These are phyloP conservation scores for Begonia masoniana DNA, from an alignment of 306 rosid species.

Conservation along the genomic window DNA sequence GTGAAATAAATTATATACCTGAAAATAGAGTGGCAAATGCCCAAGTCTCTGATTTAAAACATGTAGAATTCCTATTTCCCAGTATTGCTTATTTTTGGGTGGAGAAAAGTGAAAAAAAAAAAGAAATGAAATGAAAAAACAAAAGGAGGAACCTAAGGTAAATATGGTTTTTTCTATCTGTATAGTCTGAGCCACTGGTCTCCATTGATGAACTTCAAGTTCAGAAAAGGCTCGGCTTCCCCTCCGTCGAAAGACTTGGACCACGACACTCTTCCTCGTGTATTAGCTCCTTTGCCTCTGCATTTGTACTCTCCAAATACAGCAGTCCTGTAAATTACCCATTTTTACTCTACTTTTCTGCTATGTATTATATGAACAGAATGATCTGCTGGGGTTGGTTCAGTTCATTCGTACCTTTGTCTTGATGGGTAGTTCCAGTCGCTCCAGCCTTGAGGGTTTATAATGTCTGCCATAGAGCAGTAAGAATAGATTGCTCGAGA, in stretches of 20 bases:
- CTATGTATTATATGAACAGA: no score
- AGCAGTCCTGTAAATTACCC: slow-evolving; percentile 43
- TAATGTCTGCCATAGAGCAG: slow-evolving; percentile 42
- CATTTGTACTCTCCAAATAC: slow-evolving; percentile 62
- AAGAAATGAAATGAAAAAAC: no score
- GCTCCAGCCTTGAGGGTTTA: slow-evolving; percentile 60
- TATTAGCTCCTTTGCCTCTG: slow-evolving; percentile 58
- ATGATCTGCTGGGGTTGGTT: no score
- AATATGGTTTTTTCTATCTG: no score
- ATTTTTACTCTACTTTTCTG: no score
- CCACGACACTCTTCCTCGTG: slow-evolving; percentile 52
- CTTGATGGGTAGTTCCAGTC: slow-evolving; percentile 70
- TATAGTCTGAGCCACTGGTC: slow-evolving; percentile 65
- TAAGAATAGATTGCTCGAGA: slow-evolving; percentile 61
- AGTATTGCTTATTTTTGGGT: no score
- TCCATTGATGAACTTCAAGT: slow-evolving; percentile 46
- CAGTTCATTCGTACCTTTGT: slow-evolving; percentile 24
- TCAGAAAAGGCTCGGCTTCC: slow-evolving; percentile 50
- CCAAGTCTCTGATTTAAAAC: no score
- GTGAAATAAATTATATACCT: no score
- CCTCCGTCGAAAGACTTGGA: slow-evolving; percentile 35
- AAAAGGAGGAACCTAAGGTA: no score
- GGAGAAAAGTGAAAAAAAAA: no score
- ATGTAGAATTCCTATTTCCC: no score
- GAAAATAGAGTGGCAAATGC: no score